Percentiles rank a stretch among this genome's conserved stretches.
Conservation (phyloP, 495 filamentous ascomycete species). For the Immersiella caudata region DNA sequence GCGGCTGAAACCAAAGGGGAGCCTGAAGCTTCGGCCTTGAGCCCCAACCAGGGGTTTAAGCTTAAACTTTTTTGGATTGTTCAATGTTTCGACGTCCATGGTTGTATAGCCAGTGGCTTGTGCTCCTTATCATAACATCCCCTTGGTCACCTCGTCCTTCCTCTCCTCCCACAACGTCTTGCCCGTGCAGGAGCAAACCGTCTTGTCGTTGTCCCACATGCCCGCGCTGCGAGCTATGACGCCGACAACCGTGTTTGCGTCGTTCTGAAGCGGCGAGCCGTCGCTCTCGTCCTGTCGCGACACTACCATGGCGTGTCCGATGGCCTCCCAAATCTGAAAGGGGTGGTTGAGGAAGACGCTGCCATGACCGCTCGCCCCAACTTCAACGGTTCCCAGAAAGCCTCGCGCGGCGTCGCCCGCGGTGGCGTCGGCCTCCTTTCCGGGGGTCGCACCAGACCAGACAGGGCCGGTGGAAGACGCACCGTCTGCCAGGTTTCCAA, state of each 20-base stretch:
- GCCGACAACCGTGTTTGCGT: conserved; percentile 82
- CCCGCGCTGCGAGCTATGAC: conserved; percentile 94
- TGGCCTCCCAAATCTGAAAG: conserved; percentile 92
- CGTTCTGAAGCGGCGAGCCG: conserved; percentile 61
- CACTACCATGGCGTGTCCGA: conserved; percentile 86
- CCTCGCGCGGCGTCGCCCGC: conserved; percentile 54
- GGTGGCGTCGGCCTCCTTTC: conserved; percentile 20
- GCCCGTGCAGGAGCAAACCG: conserved; percentile 88
- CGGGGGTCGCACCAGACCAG: conserved; percentile 57
- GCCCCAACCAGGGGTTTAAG: conserved; percentile 11
- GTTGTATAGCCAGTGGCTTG: background rate
- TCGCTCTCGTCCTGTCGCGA: conserved; percentile 59
- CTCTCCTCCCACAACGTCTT: conserved; percentile 99
- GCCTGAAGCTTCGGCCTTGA: background rate
- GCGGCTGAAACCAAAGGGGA: conserved; percentile 16
- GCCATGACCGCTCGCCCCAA: conserved; percentile 69
- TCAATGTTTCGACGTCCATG: conserved; percentile 13
- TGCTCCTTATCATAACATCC: conserved; percentile 67
- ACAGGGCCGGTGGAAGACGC: conserved; percentile 79
- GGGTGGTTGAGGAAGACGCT: conserved; percentile 77
- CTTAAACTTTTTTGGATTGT: conserved; percentile 10
- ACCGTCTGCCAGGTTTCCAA: conserved; percentile 87
- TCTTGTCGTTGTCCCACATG: conserved; percentile 98
- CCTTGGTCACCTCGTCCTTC: conserved; percentile 81
- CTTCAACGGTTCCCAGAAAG: conserved; percentile 70